Evolutionary conservation across 1,139 yeast species (phyloP).

Genomic region (Oligophagozyma castellii): DNA sequence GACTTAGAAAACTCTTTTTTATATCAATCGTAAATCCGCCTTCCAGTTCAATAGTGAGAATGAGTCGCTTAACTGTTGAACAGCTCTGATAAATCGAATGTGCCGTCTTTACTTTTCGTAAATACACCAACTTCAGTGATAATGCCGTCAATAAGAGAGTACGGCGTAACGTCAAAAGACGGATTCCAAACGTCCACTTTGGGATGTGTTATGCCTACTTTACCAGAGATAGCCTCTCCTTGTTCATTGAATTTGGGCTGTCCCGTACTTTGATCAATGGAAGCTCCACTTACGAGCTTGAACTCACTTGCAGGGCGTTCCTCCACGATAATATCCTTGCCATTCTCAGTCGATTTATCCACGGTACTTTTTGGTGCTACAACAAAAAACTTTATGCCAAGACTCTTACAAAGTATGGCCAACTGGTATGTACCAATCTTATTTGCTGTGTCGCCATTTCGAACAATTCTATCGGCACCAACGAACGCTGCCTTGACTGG

Average conservation of each 20-base stretch:
- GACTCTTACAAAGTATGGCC: slow-evolving; percentile 47
- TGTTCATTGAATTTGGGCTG: slow-evolving; percentile 24
- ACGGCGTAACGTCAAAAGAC: slow-evolving; percentile 88
- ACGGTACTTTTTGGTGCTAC: slow-evolving; percentile 94
- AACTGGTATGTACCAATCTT: slow-evolving; percentile 94
- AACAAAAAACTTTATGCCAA: slow-evolving; percentile 62
- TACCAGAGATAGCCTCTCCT: slow-evolving; percentile 33
- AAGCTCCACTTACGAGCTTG: slow-evolving; percentile 61
- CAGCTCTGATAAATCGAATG: slow-evolving; percentile 28
- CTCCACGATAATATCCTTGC: slow-evolving; percentile 70
- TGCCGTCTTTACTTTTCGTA: slow-evolving; percentile 32
- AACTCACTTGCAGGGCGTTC: slow-evolving; percentile 75
- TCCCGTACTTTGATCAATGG: slow-evolving; percentile 24
- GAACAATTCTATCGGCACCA: slow-evolving; percentile 96
- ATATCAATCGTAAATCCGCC: no score
- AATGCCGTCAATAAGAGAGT: slow-evolving; percentile 67
- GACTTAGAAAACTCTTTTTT: no score
- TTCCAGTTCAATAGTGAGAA: no score
- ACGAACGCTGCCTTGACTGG: slow-evolving; percentile 76
- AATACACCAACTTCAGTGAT: slow-evolving; percentile 65
- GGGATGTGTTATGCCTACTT: slow-evolving; percentile 77
- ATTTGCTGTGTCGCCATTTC: slow-evolving; percentile 90
- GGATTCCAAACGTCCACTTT: slow-evolving; percentile 91
- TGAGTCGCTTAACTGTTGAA: no score
- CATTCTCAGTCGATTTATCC: slow-evolving; percentile 51